Conservation (phyloP, 805 yeast species). For the Sungouiella blattae region DNA sequence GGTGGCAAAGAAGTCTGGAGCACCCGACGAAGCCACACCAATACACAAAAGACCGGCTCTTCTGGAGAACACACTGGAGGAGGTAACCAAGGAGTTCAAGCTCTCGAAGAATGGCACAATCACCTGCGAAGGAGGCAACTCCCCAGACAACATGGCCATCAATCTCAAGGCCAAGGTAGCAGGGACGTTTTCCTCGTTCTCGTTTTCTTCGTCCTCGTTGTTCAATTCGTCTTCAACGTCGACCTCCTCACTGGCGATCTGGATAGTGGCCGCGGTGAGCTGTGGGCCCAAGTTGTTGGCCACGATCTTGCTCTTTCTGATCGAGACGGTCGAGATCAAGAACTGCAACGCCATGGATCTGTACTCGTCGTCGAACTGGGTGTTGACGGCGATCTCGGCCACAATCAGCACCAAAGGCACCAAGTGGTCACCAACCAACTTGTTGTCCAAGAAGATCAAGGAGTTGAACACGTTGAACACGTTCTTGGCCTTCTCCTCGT, state of each 20-base stretch:
- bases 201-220: constrained; percentile 85
- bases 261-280: constrained; percentile 68
- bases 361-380: constrained; percentile 69
- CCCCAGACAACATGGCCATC: constrained; percentile 71
- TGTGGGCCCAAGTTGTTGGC: constrained; percentile 81
- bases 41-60: constrained; percentile 83
- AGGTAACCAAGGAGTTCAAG: constrained; percentile 43
- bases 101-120: constrained; percentile 73
- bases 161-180: constrained; percentile 74
- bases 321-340: constrained; percentile 71
- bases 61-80: constrained; percentile 71
- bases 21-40: constrained; percentile 83
- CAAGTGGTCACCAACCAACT: constrained; percentile 73
- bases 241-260: constrained; percentile 70
- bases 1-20: constrained; percentile 85
- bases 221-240: constrained; percentile 76
- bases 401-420: constrained; percentile 66
- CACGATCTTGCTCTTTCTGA: constrained; percentile 76
- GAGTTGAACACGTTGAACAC: constrained; percentile 84
- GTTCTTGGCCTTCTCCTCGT: constrained; percentile 65
- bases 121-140: constrained; percentile 90
- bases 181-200: constrained; percentile 87
- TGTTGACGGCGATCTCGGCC: constrained; percentile 69
- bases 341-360: constrained; percentile 83
- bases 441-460: constrained; percentile 70